These are phyloP conservation scores for Cadophora malorum DNA, from an alignment of 2,329 filamentous ascomycete genomes.

Conservation along the genomic window DNA sequence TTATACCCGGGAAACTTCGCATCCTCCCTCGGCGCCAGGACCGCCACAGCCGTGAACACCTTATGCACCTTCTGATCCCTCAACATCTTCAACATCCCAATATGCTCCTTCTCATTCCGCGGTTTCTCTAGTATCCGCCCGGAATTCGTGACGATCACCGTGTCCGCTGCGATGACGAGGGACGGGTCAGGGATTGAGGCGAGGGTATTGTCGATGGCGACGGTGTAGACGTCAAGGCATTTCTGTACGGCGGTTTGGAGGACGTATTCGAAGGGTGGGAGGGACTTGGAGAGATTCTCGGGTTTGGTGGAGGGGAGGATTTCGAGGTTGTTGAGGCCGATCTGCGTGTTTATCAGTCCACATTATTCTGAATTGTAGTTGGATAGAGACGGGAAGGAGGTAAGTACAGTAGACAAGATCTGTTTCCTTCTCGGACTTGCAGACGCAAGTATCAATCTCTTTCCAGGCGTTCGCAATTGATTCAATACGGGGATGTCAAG, in stretches of 20 bases:
- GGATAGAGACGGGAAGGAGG: neutral
- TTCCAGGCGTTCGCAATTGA: slow-evolving; percentile 67
- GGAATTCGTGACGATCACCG: slow-evolving; percentile 78
- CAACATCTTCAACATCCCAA: slow-evolving; percentile 81
- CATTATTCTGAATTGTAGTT: neutral
- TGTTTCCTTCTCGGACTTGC: slow-evolving; percentile 84
- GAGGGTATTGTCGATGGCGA: slow-evolving; percentile 48
- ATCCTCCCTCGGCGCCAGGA: slow-evolving; percentile 82
- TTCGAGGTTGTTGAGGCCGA: slow-evolving; percentile 83
- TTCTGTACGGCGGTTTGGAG: slow-evolving; percentile 85
- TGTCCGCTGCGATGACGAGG: slow-evolving; percentile 89
- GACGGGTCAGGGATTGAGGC: slow-evolving; percentile 67
- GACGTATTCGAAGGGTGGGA: slow-evolving; percentile 90
- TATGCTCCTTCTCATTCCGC: slow-evolving; percentile 78
- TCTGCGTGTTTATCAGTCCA: slow-evolving; percentile 51
- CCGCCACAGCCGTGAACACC: slow-evolving; percentile 84
- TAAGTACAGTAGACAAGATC: slow-evolving; percentile 72
- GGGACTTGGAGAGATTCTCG: slow-evolving; percentile 82
- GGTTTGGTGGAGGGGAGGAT: slow-evolving; percentile 82
- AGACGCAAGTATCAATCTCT: slow-evolving; percentile 88
- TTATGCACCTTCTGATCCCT: slow-evolving; percentile 79
- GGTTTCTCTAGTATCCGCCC: slow-evolving; percentile 93
- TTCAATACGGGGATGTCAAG: slow-evolving; percentile 82
- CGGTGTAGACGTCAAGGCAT: slow-evolving; percentile 69
- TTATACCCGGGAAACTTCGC: slow-evolving; percentile 85